A percentile compares a stretch with the other conserved stretches of the same genome.
phyloP scores from a whole-genome alignment of 2,329 filamentous ascomycete species.

The Stachybotrys chlorohalonatus region DNA sequence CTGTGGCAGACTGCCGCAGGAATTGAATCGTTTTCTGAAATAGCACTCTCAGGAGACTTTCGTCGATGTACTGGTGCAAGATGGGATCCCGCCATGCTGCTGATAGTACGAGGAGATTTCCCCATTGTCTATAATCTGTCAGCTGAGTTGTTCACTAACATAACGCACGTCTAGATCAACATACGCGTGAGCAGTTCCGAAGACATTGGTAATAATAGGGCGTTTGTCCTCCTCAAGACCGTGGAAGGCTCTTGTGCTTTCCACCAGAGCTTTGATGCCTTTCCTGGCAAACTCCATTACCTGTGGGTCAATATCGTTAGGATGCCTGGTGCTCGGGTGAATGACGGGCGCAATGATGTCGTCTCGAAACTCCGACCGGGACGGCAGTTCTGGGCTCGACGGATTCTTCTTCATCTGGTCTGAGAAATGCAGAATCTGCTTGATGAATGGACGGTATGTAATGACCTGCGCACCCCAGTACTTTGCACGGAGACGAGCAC shows the following conservation, averaged over 20 bases:
- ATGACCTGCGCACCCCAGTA: constrained; percentile 91
- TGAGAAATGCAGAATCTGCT: constrained; percentile 44
- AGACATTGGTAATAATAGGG: constrained; percentile 88
- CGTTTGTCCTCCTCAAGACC: constrained; percentile 49
- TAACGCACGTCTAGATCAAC: constrained; percentile 23
- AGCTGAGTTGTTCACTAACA: not conserved
- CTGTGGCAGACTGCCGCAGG: constrained; percentile 58
- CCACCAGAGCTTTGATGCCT: constrained; percentile 66
- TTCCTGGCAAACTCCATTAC: constrained; percentile 46
- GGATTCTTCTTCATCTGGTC: constrained; percentile 25
- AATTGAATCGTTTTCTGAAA: constrained; percentile 70
- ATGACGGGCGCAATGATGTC: constrained; percentile 28
- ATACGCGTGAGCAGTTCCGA: constrained; percentile 93
- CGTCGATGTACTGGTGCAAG: constrained; percentile 49
- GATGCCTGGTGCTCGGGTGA: constrained; percentile 23
- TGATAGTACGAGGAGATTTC: constrained; percentile 84
- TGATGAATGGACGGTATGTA: constrained; percentile 70
- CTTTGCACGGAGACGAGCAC: constrained; percentile 79
- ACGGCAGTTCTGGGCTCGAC: constrained; percentile 21
- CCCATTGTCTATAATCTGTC: constrained; percentile 66
- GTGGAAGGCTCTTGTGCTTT: constrained; percentile 78
- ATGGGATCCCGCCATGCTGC: constrained; percentile 64
- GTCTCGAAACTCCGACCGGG: constrained; percentile 23
- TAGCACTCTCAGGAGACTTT: constrained; percentile 46
- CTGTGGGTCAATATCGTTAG: constrained; percentile 31